Conservation (phyloP, 495 filamentous ascomycete species). For the Wilcoxina mikolae region DNA sequence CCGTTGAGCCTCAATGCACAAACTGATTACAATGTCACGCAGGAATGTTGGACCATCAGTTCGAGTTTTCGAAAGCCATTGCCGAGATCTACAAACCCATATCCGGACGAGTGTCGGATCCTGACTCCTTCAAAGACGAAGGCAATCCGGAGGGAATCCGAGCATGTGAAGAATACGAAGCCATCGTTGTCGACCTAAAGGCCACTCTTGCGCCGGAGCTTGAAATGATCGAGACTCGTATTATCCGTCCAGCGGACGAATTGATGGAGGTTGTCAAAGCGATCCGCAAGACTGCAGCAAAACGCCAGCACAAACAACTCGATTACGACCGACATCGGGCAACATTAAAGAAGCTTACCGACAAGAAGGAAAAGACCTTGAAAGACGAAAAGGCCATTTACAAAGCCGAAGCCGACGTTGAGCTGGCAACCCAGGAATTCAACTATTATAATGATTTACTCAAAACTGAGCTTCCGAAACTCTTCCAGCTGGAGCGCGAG, state of each 20-base stretch:
- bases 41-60: conserved; percentile 94
- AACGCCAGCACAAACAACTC: conserved; percentile 93
- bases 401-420: conserved; percentile 85
- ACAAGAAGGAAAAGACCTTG: conserved; percentile 89
- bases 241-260: conserved; percentile 89
- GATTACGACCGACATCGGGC: conserved; percentile 82
- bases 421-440: conserved; percentile 85
- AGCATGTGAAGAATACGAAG: conserved; percentile 93
- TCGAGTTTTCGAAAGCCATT: conserved; percentile 93
- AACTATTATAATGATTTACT: conserved; percentile 94
- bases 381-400: conserved; percentile 97
- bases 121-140: conserved; percentile 60
- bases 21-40: conserved; percentile 17
- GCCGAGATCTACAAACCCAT: conserved; percentile 97
- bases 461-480: conserved; percentile 84
- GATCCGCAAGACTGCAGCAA: conserved; percentile 72
- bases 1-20: not conserved
- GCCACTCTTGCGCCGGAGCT: conserved; percentile 78
- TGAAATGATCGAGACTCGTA: conserved; percentile 88
- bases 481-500: conserved; percentile 84
- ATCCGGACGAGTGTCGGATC: conserved; percentile 87
- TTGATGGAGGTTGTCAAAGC: conserved; percentile 89
- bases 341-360: conserved; percentile 80
- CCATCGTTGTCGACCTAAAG: conserved; percentile 77
- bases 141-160: conserved; percentile 89